phyloP scores from a whole-genome alignment of 163 green algal species.

The Scenedesmus sp. region DNA sequence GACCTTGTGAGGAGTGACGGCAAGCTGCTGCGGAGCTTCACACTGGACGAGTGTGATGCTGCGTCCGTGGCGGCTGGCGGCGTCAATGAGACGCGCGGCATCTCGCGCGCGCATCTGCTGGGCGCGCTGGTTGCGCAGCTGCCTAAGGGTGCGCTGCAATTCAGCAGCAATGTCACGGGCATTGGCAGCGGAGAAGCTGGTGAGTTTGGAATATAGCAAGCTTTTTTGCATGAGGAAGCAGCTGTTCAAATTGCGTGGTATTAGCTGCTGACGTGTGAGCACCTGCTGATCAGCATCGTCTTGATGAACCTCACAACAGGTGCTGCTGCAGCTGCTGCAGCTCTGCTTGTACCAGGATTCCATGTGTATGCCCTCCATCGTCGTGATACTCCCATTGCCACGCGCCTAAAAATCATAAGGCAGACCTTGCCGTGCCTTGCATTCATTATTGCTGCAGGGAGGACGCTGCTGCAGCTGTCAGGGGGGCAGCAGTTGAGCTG shows the following conservation, averaged over 20 bases:
- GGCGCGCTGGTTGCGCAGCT: constrained; percentile 62
- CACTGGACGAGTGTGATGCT: constrained; percentile 4
- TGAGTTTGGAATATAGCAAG: neutral
- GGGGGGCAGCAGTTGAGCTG: constrained; percentile 54
- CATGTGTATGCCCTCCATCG: too few relatives aligned
- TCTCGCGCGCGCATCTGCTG: constrained; percentile 78
- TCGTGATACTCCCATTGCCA: too few relatives aligned
- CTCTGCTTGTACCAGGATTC: too few relatives aligned
- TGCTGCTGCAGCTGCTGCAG: too few relatives aligned
- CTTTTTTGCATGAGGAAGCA: too few relatives aligned
- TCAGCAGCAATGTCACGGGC: neutral
- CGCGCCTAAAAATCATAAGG: too few relatives aligned
- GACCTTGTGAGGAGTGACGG: constrained; percentile 15
- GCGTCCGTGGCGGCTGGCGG: neutral
- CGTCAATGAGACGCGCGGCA: constrained; percentile 83
- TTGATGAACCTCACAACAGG: too few relatives aligned
- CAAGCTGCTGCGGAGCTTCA: constrained; percentile 38
- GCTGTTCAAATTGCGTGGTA: too few relatives aligned
- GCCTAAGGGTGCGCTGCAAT: constrained; percentile 64
- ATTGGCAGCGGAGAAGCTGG: neutral
- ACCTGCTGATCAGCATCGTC: too few relatives aligned
- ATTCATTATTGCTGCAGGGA: neutral
- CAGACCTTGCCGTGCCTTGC: too few relatives aligned
- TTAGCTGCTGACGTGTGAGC: too few relatives aligned
- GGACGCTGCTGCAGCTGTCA: constrained; percentile 48